Base-by-base conservation (phyloP, 192 early-diverging fungal genomes). In the Backusella luteola region DNA sequence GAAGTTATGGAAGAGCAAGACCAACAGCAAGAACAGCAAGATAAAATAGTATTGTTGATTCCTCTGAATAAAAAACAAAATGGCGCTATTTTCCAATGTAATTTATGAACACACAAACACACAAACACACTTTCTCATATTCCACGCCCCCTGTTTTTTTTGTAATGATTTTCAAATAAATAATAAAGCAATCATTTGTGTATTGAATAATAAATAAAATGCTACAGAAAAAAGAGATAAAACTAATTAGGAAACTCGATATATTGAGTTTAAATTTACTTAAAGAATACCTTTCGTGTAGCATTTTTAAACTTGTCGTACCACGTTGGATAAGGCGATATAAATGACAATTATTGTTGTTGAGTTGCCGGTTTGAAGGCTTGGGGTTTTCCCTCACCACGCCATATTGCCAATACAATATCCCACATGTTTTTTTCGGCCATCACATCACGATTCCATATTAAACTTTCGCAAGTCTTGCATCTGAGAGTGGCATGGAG, bases 1-100 rank as follows among this genome's bases (percentile, higher is more conserved):
- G 34, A 71, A 12, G 49, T 53, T 8, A 68, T 74, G 52, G 79
- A 76, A n/a, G 79, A 73, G 17, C 46, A 49, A 19, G 19, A n/a
- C n/a, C 39, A 49, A 4, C 4, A 73, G 39, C 34, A 73, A 34
- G 42, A 21, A 0, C 21, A 14, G 15, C 34, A 72, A 34, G 66
- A 63, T 12, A 63, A 63, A 69, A 39, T 67, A 59, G 72, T 36
- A n/a, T n/a, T 69, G 35, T 2, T 66, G 41, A n/a, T 17, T 74
- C 34, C 59, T 19, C 14, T 66, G 32, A 9, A 7, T 66, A 74
- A 74, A 42, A 32, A 39, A 32, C 52, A 23, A 66, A 26, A 34
- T 42, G 26, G 17, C 19, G 46, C 41, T 5, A 59, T 41, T 29
- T 66, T 38, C 38, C n/a, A 29, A 63, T 56, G 53, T 56, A 56